phyloP scores from a whole-genome alignment of 176 grass and related monocot species.

The Metroxylon sagu region DNA sequence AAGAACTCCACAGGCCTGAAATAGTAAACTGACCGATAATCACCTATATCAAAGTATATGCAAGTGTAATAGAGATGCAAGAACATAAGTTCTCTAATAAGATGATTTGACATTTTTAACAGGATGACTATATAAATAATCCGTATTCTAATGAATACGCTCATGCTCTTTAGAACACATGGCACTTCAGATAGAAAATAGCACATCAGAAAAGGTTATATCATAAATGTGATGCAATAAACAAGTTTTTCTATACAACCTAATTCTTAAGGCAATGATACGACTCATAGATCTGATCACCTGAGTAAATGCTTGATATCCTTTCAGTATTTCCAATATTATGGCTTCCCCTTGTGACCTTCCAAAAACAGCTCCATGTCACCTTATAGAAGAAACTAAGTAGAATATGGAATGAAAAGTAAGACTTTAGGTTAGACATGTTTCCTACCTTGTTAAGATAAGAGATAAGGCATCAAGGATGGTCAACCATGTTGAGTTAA shows the following conservation, averaged over 20 bases:
- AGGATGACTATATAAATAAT: no score
- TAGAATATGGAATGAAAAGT: slow-evolving; percentile 5
- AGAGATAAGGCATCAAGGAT: slow-evolving; percentile 96
- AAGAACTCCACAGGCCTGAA: slow-evolving; percentile 98
- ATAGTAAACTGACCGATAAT: slow-evolving; percentile 22
- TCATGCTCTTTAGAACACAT: no score
- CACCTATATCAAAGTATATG: background rate
- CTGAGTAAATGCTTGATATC: slow-evolving; percentile 97
- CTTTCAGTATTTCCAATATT: slow-evolving; percentile 99
- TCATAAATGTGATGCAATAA: no score
- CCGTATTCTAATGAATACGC: no score
- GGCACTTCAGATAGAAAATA: no score
- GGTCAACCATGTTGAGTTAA: slow-evolving; percentile 91
- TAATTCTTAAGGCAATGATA: no score
- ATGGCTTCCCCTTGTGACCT: slow-evolving; percentile 98
- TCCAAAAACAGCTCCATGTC: slow-evolving; percentile 30
- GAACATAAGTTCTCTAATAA: no score
- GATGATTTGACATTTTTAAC: no score
- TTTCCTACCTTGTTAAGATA: slow-evolving; percentile 57
- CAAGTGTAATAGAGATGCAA: no score
- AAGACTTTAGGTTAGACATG: slow-evolving; percentile 10
- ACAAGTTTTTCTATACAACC: no score
- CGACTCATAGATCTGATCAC: slow-evolving; percentile 13
- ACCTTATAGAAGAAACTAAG: slow-evolving; percentile 20
- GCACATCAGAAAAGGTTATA: no score